Evolutionary conservation across 257 asterid species (phyloP).

Genomic region (Coffea eugenioides): DNA sequence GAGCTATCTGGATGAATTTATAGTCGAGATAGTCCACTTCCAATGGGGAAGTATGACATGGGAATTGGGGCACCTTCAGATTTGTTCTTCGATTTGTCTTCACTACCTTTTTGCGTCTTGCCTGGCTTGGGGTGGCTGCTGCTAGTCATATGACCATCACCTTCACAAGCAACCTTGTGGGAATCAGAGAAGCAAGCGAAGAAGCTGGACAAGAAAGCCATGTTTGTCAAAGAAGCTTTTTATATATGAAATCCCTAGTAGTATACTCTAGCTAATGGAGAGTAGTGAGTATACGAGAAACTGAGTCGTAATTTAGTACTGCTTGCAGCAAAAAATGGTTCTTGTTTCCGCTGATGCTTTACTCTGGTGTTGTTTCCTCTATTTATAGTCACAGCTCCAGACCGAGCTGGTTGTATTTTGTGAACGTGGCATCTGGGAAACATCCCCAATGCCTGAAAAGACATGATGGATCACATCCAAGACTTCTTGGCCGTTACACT

Average conservation of each 20-base stretch:
- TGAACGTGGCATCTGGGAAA: background rate
- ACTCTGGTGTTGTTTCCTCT: background rate
- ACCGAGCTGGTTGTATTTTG: background rate
- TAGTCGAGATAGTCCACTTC: slow-evolving; percentile 10
- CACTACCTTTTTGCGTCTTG: background rate
- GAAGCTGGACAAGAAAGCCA: too few relatives aligned
- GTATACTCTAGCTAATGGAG: too few relatives aligned
- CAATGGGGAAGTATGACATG: slow-evolving; percentile 11
- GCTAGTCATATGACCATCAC: background rate
- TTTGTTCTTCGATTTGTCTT: background rate
- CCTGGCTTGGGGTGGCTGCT: background rate
- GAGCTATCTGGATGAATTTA: background rate
- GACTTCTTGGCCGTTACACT: background rate
- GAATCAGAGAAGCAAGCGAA: background rate
- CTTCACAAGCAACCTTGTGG: background rate
- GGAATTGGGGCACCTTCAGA: slow-evolving; percentile 5
- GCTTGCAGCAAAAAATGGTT: background rate
- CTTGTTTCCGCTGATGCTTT: background rate
- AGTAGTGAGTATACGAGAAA: too few relatives aligned
- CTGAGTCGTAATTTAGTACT: background rate
- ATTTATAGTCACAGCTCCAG: background rate
- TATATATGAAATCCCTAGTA: too few relatives aligned
- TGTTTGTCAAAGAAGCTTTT: background rate
- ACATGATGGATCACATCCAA: background rate
- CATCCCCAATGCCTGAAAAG: background rate